Percentiles rank a stretch among this genome's conserved stretches.
Evolutionary conservation across 2,329 filamentous ascomycete species (phyloP).

Genomic region (Aspergillus fumigatus): DNA sequence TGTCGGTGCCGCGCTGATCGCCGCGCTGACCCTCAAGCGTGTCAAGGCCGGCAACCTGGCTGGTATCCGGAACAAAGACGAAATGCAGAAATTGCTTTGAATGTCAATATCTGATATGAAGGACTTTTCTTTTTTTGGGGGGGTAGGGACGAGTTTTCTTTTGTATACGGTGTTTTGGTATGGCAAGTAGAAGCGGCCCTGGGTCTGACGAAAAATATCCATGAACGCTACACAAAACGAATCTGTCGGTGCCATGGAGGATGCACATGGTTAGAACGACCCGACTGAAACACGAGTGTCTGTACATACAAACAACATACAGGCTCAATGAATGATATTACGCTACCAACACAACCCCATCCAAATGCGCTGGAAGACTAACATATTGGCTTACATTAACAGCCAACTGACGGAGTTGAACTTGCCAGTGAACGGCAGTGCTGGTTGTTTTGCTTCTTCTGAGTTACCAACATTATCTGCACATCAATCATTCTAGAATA

Average conservation of each 20-base stretch:
- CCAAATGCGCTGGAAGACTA: not conserved
- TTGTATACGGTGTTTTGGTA: not conserved
- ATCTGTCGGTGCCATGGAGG: not conserved
- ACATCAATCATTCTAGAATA: not conserved
- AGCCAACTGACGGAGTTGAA: not conserved
- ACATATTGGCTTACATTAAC: not conserved
- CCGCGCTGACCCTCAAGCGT: conserved; percentile 62
- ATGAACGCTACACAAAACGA: not conserved
- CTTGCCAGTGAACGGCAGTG: not conserved
- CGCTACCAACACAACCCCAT: not conserved
- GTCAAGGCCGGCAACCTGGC: conserved; percentile 55
- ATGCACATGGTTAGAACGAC: not conserved
- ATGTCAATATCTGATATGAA: not conserved
- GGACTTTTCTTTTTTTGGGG: not conserved
- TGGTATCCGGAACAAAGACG: conserved; percentile 51
- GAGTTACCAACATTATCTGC: not conserved
- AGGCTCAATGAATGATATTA: not conserved
- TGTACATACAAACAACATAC: not conserved
- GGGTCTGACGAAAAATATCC: not conserved
- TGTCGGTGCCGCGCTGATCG: conserved; percentile 95
- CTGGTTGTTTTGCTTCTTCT: not conserved
- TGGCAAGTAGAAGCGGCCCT: not conserved
- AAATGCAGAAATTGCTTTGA: conserved; percentile 32
- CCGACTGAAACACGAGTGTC: not conserved
- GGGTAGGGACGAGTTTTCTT: not conserved